Base-by-base conservation (phyloP, 2,329 filamentous ascomycete species). In the Lachnellula arida region DNA sequence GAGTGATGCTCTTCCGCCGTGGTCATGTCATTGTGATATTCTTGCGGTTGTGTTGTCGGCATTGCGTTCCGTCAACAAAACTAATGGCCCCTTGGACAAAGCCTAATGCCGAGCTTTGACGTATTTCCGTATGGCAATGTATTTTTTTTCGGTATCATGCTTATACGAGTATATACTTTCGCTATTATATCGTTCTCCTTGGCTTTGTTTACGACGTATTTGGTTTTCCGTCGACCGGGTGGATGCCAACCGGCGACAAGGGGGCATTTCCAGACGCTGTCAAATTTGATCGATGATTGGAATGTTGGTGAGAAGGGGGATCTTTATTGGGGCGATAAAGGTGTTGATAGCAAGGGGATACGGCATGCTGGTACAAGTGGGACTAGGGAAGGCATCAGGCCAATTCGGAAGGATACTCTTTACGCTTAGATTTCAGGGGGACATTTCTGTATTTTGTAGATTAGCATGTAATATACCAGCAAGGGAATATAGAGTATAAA, bases 201-300 rank as follows among this genome's bases (percentile, higher is more conserved):
- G 60, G 65, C 67, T 28, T 17, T 67, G 4, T 70, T 70, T 39
- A 60, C 66, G 7, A 60, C 65, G 17, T 60, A 65, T 57, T 53
- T 63, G 8, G 46, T 32, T 12, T 44, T 64, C 1, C 57, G 58
- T 7, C 55, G 57, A 12, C 63, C 64, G 9, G 46, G 53, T 8
- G 69, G 68, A 9, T 54, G 56, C 17, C 58, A 68, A 9, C 69
- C 69, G 6, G 62, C 65, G 5, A 59, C 67, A 8, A 70, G 62
- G 47, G 69, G 69, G 1, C 69, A 71, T 55, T 56, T 71, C n/a
- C 67, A 68, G 49, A 71, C 68, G 8, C 64, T 71, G 39, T 65
- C 62, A 34, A 65, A 70, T 58, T 54, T 71, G 32, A 60, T 71
- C 39, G 68, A 70, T 60, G 67, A 68, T 9, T 70, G 67, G 67